Evolutionary conservation across 2,329 filamentous ascomycete species (phyloP), one percentile per base, ranked within the genome.

Genomic region (Clonostachys solani): DNA sequence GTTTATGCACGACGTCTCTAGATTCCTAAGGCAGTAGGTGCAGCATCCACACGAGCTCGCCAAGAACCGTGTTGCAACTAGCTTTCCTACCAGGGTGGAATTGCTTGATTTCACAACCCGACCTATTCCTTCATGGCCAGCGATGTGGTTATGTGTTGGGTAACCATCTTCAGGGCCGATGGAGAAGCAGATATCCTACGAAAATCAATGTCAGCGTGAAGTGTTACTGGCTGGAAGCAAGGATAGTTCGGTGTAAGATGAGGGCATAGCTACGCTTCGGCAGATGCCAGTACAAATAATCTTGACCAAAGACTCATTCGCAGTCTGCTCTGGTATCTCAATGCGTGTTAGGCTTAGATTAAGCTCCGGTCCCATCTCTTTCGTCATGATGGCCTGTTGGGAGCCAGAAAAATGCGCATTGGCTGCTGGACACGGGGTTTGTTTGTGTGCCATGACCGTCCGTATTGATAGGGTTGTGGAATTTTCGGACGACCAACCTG

Each of bases 111-210:
- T 17, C 5, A 47, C 33, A 36, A 47, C 36, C 40, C 41, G 33
- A 10, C 45, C 45, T 15, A 47, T 43, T 3, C 40, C 45, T n/a
- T 47, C 41, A 34, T 47, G 45, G 5, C 45, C 45, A 17, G 40
- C 23, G n/a, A 47, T 43, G 17, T 47, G 45, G 40, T 47, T 43
- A 6, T 12, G 15, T 5, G 12, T 12, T 19, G 40, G 33, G 18
- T 19, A 38, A 10, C 45, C 45, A 10, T 33, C 18, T 29, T 19
- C 18, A 12, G 45, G 34, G 15, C 45, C 34, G 7, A 19, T 35
- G 3, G 40, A 34, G 42, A 48, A 45, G 18, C 12, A n/a, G n/a
- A 43, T 29, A 15, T 43, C 41, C 41, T 43, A 29, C 15, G 15
- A 15, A 23, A 29, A 13, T 23, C 12, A 23, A 4, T 33, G 41